Conservation (phyloP, 208 protist genomes). For the Leishmania mexicana region DNA sequence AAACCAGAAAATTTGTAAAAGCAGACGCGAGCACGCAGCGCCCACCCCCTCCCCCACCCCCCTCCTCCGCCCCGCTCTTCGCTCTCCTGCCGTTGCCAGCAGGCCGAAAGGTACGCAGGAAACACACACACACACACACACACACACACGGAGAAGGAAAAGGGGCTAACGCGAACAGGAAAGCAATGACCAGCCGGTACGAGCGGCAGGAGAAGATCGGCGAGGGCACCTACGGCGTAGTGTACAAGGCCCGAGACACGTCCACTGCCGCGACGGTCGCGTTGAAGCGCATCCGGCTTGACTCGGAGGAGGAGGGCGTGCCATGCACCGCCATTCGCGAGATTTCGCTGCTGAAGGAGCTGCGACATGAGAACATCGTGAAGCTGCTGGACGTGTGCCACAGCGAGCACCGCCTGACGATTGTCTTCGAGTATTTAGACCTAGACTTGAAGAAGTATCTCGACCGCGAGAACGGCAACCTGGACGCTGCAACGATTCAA, state of each 20-base stretch:
- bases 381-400: conserved; percentile 96
- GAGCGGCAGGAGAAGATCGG: conserved; percentile 93
- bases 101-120: too few relatives aligned
- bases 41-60: too few relatives aligned
- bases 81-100: too few relatives aligned
- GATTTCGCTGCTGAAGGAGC: conserved; percentile 97
- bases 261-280: conserved; percentile 74
- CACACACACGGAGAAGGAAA: background rate
- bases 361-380: conserved; percentile 95
- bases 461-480: conserved; percentile 68
- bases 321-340: conserved; percentile 93
- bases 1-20: too few relatives aligned
- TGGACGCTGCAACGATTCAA: conserved; percentile 69
- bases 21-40: too few relatives aligned
- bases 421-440: conserved; percentile 98
- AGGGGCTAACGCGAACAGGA: background rate
- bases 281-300: conserved; percentile 86
- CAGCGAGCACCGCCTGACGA: conserved; percentile 93
- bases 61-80: too few relatives aligned
- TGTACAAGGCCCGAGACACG: conserved; percentile 94
- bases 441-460: conserved; percentile 97
- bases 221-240: conserved; percentile 97
- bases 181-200: conserved; percentile 71
- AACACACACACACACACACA: conserved; percentile 1
- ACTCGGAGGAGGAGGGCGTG: conserved; percentile 92